These are phyloP conservation scores for Quercus wislizeni DNA, from an alignment of 306 rosid species.

Conservation along the genomic window DNA sequence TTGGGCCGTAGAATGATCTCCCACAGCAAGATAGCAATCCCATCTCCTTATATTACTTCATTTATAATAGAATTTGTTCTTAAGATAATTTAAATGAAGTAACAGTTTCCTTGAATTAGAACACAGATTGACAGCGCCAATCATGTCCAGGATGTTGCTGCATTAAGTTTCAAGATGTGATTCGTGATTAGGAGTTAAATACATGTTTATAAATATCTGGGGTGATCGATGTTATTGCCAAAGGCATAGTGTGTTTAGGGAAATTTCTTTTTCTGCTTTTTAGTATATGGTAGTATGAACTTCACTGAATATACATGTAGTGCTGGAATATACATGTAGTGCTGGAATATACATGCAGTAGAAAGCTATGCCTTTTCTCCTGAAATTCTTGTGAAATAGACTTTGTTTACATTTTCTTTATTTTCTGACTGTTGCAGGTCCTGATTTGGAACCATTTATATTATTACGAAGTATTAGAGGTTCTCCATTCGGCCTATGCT, in stretches of 20 bases:
- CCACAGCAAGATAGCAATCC: background rate
- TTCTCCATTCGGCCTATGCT: slow-evolving; percentile 63
- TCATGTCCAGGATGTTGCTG: background rate
- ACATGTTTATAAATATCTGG: background rate
- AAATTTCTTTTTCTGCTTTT: background rate
- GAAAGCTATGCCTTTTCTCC: background rate
- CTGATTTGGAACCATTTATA: slow-evolving; percentile 52
- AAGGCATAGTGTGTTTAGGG: background rate
- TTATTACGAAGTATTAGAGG: slow-evolving; percentile 53
- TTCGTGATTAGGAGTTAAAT: background rate
- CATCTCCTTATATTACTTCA: background rate
- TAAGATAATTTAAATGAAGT: background rate
- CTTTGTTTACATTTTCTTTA: slow-evolving; percentile 2
- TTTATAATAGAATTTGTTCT: background rate
- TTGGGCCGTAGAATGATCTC: background rate
- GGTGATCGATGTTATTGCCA: background rate
- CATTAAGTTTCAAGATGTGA: background rate
- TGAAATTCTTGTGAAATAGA: background rate
- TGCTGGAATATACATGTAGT: background rate
- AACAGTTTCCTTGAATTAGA: background rate
- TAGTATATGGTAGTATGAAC: background rate
- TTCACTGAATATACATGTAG: background rate
- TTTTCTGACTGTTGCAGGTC: slow-evolving; percentile 47
- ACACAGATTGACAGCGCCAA: background rate
- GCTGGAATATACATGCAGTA: background rate